Base-by-base conservation (phyloP, 2,329 filamentous ascomycete species). In the Penicillium sp. region DNA sequence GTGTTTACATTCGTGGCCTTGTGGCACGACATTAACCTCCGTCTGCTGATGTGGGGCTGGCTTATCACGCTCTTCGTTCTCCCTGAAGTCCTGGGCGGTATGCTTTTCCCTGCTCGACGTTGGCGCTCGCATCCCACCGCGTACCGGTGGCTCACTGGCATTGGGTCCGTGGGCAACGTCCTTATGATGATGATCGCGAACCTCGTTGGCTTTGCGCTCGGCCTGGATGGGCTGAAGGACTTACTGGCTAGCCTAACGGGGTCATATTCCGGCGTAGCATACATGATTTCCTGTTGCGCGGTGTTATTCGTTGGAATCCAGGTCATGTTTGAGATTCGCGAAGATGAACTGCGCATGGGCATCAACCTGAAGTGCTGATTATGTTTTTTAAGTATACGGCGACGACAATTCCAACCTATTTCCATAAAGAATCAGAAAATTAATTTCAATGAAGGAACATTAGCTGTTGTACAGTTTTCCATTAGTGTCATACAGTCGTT, bases 161-260 rank as follows among this genome's bases (percentile, higher is more conserved):
- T 89, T 15, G 94, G 93, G 2, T 90, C 86, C 0, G 90, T 97
- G 3, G 84, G 77, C 0, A 97, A 97, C 65, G 82, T 96, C 23
- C 76, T 97, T 46, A 92, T 97, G 88, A 94, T 99, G 89, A 96
- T 97, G 83, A 82, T 84, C 43, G 94, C 93, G 15, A 99, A 99
- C 70, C 77, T 99, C 18, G 92, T 99, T 11, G 94, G 94, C 0
- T 99, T 97, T 74, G 94, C 93, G 0, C 82, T 99, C 12, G 95
- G 95, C 0, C 63, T 97, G 48, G 94, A 99, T 68, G 94, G 95
- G 0, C 65, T 97, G 68, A 84, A 89, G 72, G 89, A 83, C 27
- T 85, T 97, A 48, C 71, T 96, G 9, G 79, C 81, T 55, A 87
- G 89, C 1, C 92, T 97, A 55, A 78, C 95, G 50, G 84, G 84